Evolutionary conservation across 129 eudicot species (phyloP).

Genomic region (Smallanthus sonchifolius): DNA sequence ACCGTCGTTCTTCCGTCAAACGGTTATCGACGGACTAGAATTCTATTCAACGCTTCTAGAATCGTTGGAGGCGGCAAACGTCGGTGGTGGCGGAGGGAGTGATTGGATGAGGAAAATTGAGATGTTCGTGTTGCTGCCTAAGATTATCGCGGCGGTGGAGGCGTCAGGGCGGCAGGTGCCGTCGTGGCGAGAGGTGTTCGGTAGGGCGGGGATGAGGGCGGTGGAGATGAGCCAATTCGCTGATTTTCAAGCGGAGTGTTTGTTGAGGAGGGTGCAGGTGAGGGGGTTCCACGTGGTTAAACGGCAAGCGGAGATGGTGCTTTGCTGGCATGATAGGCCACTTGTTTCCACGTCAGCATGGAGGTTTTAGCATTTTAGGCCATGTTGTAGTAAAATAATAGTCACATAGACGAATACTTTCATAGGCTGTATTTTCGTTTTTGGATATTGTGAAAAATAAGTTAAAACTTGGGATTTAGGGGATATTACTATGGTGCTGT

Average conservation of each 20-base stretch:
- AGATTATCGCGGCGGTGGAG: slow-evolving; percentile 69
- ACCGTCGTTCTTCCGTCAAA: slow-evolving; percentile 60
- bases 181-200: slow-evolving; percentile 83
- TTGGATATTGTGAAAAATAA: slow-evolving; percentile 15
- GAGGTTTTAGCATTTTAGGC: slow-evolving; percentile 45
- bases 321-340: slow-evolving; percentile 94
- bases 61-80: slow-evolving; percentile 73
- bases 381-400: neutral
- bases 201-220: slow-evolving; percentile 67
- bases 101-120: slow-evolving; percentile 84
- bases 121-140: slow-evolving; percentile 72
- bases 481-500: slow-evolving; percentile 11
- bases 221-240: slow-evolving; percentile 84
- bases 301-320: slow-evolving; percentile 93
- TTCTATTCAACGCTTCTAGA: slow-evolving; percentile 77
- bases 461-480: neutral
- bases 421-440: slow-evolving; percentile 3
- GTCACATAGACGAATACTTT: slow-evolving; percentile 3
- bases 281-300: slow-evolving; percentile 93
- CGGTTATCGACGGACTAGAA: slow-evolving; percentile 76
- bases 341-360: slow-evolving; percentile 95
- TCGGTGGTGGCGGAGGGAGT: slow-evolving; percentile 43
- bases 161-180: slow-evolving; percentile 57
- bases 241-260: slow-evolving; percentile 91
- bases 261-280: slow-evolving; percentile 68